phyloP scores from a whole-genome alignment of 2,329 filamentous ascomycete species.

The Fonsecaea erecta region DNA sequence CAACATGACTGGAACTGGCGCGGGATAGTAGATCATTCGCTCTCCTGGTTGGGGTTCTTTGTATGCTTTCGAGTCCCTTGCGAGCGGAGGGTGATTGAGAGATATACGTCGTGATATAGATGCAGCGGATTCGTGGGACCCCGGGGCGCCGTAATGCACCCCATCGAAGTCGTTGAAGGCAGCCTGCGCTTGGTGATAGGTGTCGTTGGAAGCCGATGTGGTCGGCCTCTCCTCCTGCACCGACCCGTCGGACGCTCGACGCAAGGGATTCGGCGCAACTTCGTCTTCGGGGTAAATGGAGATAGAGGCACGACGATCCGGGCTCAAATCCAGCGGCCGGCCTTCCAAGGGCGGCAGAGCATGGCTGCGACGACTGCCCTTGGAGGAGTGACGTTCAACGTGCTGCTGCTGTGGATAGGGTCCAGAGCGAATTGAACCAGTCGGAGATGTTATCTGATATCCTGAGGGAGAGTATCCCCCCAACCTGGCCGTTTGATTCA shows the following conservation, averaged over 20 bases:
- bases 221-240: conserved; percentile 40
- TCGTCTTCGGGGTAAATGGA: conserved; percentile 29
- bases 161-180: conserved; percentile 57
- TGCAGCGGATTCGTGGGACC: conserved; percentile 36
- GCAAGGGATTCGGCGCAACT: conserved; percentile 12
- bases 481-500: conserved; percentile 44
- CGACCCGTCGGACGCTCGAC: conserved; percentile 18
- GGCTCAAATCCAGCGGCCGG: conserved; percentile 37
- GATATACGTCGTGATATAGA: conserved; percentile 43
- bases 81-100: conserved; percentile 47
- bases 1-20: conserved; percentile 89
- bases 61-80: conserved; percentile 46
- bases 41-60: conserved; percentile 63
- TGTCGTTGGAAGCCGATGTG: conserved; percentile 52
- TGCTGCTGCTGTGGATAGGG: conserved; percentile 39
- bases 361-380: conserved; percentile 46
- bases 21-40: conserved; percentile 92
- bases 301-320: conserved; percentile 29
- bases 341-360: conserved; percentile 45
- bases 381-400: conserved; percentile 45
- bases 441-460: conserved; percentile 46
- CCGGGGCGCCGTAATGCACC: conserved; percentile 48
- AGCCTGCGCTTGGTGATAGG: conserved; percentile 47
- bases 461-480: conserved; percentile 49
- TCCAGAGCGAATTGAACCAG: conserved; percentile 49